Conservation (phyloP, 192 early-diverging fungal species). For the Dimargaris verticillata region DNA sequence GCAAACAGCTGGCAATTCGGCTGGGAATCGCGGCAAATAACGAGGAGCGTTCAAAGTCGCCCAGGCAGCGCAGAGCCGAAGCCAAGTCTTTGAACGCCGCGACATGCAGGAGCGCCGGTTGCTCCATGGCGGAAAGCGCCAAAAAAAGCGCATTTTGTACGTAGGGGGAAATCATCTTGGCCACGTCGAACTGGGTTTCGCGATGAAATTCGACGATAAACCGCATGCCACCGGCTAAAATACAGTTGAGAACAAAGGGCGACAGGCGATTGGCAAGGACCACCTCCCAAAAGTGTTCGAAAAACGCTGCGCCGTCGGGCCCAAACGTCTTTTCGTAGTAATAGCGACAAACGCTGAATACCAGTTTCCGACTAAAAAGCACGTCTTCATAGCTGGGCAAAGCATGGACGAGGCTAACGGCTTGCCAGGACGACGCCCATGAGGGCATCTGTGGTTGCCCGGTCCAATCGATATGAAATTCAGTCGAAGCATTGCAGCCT, state of each 20-base stretch:
- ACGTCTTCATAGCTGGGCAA: background rate
- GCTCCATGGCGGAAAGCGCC: no score
- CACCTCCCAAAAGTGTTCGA: background rate
- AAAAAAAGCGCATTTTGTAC: background rate
- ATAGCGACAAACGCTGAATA: background rate
- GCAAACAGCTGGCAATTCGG: no score
- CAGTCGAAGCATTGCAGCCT: background rate
- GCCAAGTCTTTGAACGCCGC: no score
- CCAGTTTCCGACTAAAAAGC: background rate
- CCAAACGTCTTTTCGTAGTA: background rate
- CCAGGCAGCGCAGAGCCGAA: no score
- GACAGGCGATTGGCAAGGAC: background rate
- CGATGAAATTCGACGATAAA: background rate
- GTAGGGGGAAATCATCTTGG: background rate
- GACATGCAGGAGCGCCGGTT: no score
- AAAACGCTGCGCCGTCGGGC: background rate
- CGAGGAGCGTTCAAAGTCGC: no score
- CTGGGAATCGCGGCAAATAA: no score
- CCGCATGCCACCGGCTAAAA: background rate
- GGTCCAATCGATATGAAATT: background rate
- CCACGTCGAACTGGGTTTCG: background rate
- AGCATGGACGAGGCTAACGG: background rate
- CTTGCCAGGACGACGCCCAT: background rate
- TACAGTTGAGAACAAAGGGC: background rate
- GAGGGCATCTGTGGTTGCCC: background rate